These are phyloP conservation scores for Cystobasidium tubakii DNA, from an alignment of 768 basidiomycete genomes.

Conservation along the genomic window DNA sequence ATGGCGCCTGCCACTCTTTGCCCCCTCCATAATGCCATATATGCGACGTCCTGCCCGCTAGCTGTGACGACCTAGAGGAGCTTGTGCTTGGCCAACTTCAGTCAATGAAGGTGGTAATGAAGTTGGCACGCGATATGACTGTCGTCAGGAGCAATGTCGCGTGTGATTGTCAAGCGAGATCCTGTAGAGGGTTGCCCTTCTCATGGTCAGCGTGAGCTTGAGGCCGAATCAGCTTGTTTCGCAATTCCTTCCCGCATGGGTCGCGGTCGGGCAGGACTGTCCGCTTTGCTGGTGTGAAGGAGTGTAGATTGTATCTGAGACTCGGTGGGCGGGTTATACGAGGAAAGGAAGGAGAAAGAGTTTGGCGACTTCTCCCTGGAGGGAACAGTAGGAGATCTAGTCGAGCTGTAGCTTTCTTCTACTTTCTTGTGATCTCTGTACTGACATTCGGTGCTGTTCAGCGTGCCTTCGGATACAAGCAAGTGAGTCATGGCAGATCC, in stretches of 20 bases:
- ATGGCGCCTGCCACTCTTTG: background rate
- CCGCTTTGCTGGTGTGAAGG: background rate
- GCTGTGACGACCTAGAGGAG: too few species aligned
- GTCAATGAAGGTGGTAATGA: too few species aligned
- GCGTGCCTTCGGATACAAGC: conserved; percentile 45
- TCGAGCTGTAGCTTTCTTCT: background rate
- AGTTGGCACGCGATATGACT: too few species aligned
- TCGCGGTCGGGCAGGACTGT: conserved; percentile 46
- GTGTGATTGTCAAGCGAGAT: too few species aligned
- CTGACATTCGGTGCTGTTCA: conserved; percentile 16
- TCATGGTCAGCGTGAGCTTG: too few species aligned
- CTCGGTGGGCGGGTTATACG: background rate
- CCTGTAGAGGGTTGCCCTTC: too few species aligned
- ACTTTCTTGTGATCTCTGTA: background rate
- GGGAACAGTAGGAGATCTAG: conserved; percentile 54
- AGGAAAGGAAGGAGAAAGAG: conserved; percentile 42
- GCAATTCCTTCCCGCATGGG: too few species aligned
- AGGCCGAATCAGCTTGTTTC: too few species aligned
- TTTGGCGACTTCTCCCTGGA: conserved; percentile 60
- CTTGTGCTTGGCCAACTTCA: too few species aligned
- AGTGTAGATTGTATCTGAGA: background rate
- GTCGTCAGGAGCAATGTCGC: too few species aligned
- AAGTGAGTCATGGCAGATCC: conserved; percentile 29
- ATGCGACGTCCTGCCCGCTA: conserved; percentile 41
- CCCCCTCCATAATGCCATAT: background rate